phyloP scores from a whole-genome alignment of 2,329 filamentous ascomycete species.

The Cladophialophora exuberans region DNA sequence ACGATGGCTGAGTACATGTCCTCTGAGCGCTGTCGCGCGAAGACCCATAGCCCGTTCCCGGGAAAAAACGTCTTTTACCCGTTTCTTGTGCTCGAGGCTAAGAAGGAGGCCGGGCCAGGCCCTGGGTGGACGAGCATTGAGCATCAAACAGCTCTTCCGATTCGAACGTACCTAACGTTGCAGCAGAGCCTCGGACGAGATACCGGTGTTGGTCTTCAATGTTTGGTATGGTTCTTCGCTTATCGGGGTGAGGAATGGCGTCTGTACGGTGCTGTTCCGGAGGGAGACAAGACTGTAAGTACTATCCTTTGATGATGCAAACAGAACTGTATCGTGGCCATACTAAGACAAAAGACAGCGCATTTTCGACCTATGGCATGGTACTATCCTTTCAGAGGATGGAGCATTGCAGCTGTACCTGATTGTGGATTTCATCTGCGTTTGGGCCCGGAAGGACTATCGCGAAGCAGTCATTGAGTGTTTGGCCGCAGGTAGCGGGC shows the following conservation, averaged over 20 bases:
- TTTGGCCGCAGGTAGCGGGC: constrained; percentile 1
- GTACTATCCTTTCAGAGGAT: constrained; percentile 29
- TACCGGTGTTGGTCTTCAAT: background rate
- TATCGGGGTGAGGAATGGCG: constrained; percentile 30
- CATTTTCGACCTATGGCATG: constrained; percentile 34
- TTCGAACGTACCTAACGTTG: constrained; percentile 32
- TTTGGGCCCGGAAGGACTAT: constrained; percentile 37
- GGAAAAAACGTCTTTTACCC: constrained; percentile 26
- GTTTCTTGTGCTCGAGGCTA: constrained; percentile 36
- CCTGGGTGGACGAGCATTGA: constrained; percentile 28
- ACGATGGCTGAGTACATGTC: background rate
- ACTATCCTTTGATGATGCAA: background rate
- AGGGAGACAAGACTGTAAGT: constrained; percentile 16
- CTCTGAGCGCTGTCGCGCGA: background rate
- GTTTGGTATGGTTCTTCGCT: constrained; percentile 30
- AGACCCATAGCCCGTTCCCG: constrained; percentile 2
- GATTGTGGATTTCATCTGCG: constrained; percentile 36
- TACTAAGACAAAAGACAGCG: constrained; percentile 23
- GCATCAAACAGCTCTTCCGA: constrained; percentile 34
- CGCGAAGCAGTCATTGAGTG: constrained; percentile 6
- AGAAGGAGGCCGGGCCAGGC: constrained; percentile 25
- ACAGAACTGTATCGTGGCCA: background rate
- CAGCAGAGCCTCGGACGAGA: constrained; percentile 28
- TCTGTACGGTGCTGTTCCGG: constrained; percentile 28
- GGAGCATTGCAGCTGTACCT: constrained; percentile 35